Conservation (phyloP, 2,329 filamentous ascomycete genomes). For the Monosporascus sp. region DNA sequence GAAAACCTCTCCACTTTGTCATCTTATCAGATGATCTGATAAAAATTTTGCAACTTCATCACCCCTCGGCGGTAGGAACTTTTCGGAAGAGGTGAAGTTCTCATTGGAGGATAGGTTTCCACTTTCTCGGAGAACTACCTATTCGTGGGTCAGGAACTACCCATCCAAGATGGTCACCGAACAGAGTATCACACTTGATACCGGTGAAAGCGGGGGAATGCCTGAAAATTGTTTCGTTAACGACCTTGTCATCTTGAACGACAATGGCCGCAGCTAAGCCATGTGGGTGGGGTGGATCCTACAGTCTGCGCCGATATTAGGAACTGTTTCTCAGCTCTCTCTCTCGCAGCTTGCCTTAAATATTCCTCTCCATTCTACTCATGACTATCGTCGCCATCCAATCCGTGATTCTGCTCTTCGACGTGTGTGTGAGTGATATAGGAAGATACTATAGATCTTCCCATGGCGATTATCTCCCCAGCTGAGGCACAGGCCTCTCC, state of each 20-base stretch:
- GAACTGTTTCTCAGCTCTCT: not conserved
- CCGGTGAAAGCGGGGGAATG: not conserved
- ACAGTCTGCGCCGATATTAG: not conserved
- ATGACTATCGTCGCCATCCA: not conserved
- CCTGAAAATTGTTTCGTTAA: not conserved
- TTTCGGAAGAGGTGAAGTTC: slow-evolving; percentile 7
- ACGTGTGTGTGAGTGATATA: not conserved
- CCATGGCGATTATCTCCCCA: slow-evolving; percentile 8
- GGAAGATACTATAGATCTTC: not conserved
- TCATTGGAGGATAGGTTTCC: not conserved
- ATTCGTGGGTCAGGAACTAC: not conserved
- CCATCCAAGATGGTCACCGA: not conserved
- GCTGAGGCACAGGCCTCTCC: slow-evolving; percentile 1
- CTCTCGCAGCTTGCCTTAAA: not conserved
- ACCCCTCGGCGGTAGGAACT: not conserved
- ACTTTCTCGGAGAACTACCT: not conserved
- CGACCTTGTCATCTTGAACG: no score
- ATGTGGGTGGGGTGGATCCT: not conserved
- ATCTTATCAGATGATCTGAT: not conserved
- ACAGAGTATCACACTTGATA: no score
- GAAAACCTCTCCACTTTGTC: not conserved
- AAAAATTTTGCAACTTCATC: not conserved
- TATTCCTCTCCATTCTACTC: not conserved
- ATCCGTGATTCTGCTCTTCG: not conserved
- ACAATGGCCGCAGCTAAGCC: no score